Base-by-base conservation (phyloP, 768 basidiomycete species). In the Russula vinacea region DNA sequence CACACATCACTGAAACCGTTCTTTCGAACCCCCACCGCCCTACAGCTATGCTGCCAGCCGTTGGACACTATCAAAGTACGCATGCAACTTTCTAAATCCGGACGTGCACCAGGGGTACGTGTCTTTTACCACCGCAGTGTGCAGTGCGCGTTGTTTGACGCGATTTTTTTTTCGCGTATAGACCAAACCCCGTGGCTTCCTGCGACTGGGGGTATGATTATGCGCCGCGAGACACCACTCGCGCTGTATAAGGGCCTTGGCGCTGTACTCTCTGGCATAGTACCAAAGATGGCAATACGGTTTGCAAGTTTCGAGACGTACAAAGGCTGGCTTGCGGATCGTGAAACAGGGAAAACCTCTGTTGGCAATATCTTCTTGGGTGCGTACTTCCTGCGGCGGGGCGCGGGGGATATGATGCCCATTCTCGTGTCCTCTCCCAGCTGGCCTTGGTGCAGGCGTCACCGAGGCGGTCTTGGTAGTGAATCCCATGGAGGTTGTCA, bases 61-160 rank as follows among this genome's bases (percentile, higher is more conserved):
- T 85, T 98, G 50, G 97, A 99, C 74, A 98, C 97, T 29, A 98
- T 98, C 81, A 98, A 98, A 79, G 96, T 98, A 70, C 92, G 97
- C n/a, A 99, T 99, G 97, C 97, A 99, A 78, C 86, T 99, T 62
- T 92, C 91, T 63, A 85, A 79, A 76, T 88, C 94, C 11, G 85
- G 94, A 39, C 78, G 80, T 61, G 74, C 80, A 47, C 85, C 90
- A 58, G 97, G 97, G 53, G 97, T 98, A 76, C 73, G 91, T 88
- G 3, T 37, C 29, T 19, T 6, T 32, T n/a, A n/a, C n/a, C 24
- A 51, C 55, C 32, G 57, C 13, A 13, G 10, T 19, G 62, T 32
- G 42, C 26, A 19, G 39, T 53, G 47, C 51, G n/a, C 50, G 13
- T 33, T 29, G 10, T 29, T 32, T 40, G n/a, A 62, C 42, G 44